Conservation (phyloP, 2,329 filamentous ascomycete genomes). For the Botrytis porri region DNA sequence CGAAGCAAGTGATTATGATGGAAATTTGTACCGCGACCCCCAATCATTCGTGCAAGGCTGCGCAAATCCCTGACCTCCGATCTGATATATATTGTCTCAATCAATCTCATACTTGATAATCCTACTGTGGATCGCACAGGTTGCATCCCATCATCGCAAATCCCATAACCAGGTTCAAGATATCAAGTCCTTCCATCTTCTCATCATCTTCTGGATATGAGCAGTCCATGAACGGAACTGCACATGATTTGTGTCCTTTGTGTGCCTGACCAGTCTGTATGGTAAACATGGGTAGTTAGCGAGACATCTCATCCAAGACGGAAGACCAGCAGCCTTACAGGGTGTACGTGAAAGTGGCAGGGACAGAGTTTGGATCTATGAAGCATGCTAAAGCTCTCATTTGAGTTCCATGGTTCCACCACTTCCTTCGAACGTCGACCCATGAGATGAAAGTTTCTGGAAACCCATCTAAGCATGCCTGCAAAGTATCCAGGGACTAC, state of each 20-base stretch:
- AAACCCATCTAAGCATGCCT: constrained; percentile 28
- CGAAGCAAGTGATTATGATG: background rate
- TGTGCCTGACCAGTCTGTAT: constrained; percentile 15
- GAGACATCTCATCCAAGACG: no score
- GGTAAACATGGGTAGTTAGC: background rate
- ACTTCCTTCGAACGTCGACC: constrained; percentile 19
- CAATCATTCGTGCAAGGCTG: background rate
- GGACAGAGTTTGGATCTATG: constrained; percentile 21
- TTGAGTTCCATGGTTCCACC: constrained; percentile 5
- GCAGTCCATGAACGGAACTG: constrained; percentile 7
- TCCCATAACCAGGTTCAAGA: background rate
- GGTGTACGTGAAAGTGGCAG: constrained; percentile 24
- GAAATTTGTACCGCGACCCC: background rate
- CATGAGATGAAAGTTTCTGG: constrained; percentile 23
- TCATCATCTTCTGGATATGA: constrained; percentile 5
- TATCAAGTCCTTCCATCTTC: background rate
- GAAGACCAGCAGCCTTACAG: background rate
- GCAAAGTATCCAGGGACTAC: constrained; percentile 19
- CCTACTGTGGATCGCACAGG: background rate
- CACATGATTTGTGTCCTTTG: constrained; percentile 19
- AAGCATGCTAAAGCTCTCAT: constrained; percentile 22
- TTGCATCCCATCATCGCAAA: background rate
- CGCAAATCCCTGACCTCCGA: background rate
- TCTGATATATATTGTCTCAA: background rate
- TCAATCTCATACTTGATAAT: accelerated